These are phyloP conservation scores for Porphyrellus cyaneotinctus DNA, from an alignment of 768 basidiomycete species.

Conservation along the genomic window DNA sequence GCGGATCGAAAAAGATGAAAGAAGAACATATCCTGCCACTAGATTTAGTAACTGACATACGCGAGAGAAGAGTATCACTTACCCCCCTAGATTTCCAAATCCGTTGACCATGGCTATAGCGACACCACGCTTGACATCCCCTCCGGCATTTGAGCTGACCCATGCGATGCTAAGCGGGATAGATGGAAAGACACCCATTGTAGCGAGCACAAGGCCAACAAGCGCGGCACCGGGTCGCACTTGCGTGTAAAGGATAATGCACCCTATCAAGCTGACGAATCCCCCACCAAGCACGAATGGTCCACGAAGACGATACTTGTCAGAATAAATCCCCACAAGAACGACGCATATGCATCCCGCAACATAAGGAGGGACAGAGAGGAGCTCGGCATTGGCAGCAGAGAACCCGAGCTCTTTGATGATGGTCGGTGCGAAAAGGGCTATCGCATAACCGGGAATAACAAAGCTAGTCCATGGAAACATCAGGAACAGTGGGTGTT, in stretches of 20 bases:
- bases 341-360: conserved; percentile 40
- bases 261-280: conserved; percentile 44
- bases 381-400: conserved; percentile 43
- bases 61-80: conserved; percentile 17
- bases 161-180: conserved; percentile 46
- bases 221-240: conserved; percentile 28
- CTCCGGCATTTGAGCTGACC: conserved; percentile 51
- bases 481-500: conserved; percentile 1
- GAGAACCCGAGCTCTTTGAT: conserved; percentile 46
- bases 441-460: conserved; percentile 42
- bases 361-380: conserved; percentile 46
- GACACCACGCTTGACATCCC: conserved; percentile 47
- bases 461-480: conserved; percentile 29
- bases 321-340: conserved; percentile 37
- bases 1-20: conserved; percentile 39
- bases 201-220: conserved; percentile 43
- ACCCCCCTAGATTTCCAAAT: conserved; percentile 55
- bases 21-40: conserved; percentile 37
- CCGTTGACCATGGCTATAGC: conserved; percentile 50
- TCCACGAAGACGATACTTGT: conserved; percentile 40
- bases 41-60: not conserved
- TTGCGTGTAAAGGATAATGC: conserved; percentile 40
- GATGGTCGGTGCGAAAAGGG: conserved; percentile 47
- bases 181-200: conserved; percentile 47
- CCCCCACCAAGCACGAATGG: conserved; percentile 43